Percentiles rank a stretch among this genome's conserved stretches.
Evolutionary conservation across 1,284 basidiomycete species (phyloP).

Genomic region (Somion occarium): DNA sequence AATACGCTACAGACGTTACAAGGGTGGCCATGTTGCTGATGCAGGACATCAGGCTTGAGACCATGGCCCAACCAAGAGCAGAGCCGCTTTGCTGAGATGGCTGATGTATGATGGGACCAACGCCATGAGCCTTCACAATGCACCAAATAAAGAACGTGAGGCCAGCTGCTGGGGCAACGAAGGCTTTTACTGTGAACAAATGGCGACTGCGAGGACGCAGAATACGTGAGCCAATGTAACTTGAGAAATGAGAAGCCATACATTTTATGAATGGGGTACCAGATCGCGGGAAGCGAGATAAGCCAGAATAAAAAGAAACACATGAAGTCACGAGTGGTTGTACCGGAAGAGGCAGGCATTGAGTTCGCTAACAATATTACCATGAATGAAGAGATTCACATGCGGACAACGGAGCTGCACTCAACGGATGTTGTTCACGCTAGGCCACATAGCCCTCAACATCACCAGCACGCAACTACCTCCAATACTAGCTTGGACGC

Average conservation of each 20-base stretch:
- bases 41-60: constrained; percentile 72
- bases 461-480: constrained; percentile 74
- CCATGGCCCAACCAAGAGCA: constrained; percentile 76
- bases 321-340: constrained; percentile 66
- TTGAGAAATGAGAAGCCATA: constrained; percentile 31
- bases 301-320: constrained; percentile 88
- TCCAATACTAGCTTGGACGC: constrained; percentile 79
- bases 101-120: constrained; percentile 75
- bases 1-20: constrained; percentile 43
- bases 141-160: constrained; percentile 82
- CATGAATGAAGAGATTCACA: no score
- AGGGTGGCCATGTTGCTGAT: constrained; percentile 80
- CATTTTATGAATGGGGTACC: constrained; percentile 81
- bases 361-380: constrained; percentile 45
- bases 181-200: constrained; percentile 77
- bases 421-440: constrained; percentile 64
- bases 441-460: constrained; percentile 70
- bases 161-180: constrained; percentile 69
- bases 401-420: no score
- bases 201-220: constrained; percentile 48
- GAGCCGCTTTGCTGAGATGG: constrained; percentile 65
- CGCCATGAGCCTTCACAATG: constrained; percentile 73
- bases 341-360: constrained; percentile 67
- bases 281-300: constrained; percentile 74
- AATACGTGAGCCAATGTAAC: not conserved